These are phyloP conservation scores for Chalciporus sp. DNA, from an alignment of 1,284 basidiomycete species.

Conservation along the genomic window DNA sequence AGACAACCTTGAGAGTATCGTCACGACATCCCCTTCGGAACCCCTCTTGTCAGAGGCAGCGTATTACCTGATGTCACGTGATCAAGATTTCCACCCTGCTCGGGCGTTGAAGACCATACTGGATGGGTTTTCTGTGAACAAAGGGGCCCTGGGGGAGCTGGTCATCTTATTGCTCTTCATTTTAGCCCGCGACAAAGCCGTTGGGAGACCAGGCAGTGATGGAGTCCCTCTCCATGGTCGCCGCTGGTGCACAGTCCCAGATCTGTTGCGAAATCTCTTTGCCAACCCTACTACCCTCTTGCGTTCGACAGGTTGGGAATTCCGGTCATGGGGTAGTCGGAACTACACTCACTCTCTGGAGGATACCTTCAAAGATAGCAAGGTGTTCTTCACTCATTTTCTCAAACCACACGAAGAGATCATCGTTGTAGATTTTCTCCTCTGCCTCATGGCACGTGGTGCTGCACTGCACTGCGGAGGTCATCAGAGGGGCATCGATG, in stretches of 20 bases:
- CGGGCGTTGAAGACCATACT: slow-evolving; percentile 7
- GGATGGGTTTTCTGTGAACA: slow-evolving; percentile 11
- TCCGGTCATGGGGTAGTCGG: neutral
- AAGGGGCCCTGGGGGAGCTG: slow-evolving; percentile 20
- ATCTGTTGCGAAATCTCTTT: too few species aligned
- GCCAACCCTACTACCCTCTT: neutral
- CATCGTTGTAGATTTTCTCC: too few species aligned
- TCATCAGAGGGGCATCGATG: slow-evolving; percentile 23
- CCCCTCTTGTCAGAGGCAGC: slow-evolving; percentile 32
- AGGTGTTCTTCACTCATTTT: slow-evolving; percentile 35
- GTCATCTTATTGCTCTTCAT: slow-evolving; percentile 13
- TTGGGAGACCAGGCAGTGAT: neutral
- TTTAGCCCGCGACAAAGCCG: slow-evolving; percentile 14
- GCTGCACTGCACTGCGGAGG: slow-evolving; percentile 12
- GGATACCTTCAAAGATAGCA: slow-evolving; percentile 18
- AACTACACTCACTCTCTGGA: neutral
- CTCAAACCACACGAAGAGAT: slow-evolving; percentile 26
- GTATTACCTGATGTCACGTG: slow-evolving; percentile 2
- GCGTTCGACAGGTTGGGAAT: neutral
- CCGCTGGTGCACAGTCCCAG: too few species aligned
- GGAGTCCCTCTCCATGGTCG: slow-evolving; percentile 1
- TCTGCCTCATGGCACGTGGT: slow-evolving; percentile 29
- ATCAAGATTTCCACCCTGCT: slow-evolving; percentile 3
- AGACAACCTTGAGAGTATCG: slow-evolving; percentile 21
- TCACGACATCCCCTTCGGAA: slow-evolving; percentile 29